Conservation (phyloP, 257 asterid species). For the Anisodus tanguticus region DNA sequence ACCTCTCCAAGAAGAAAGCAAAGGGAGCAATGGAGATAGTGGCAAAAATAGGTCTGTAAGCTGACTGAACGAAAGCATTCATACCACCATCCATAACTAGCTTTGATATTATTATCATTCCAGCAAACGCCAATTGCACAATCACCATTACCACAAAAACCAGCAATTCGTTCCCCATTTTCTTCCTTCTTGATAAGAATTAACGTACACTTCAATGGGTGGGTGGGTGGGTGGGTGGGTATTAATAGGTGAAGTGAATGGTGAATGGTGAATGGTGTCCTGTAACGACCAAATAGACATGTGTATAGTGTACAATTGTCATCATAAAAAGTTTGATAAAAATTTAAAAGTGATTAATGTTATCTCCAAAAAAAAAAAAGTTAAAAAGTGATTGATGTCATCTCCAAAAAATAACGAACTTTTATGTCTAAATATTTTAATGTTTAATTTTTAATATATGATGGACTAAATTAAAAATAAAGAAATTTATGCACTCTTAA, state of each 20-base stretch:
- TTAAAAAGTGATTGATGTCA: not conserved
- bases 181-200: not conserved
- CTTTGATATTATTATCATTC: constrained; percentile 77
- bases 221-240: not conserved
- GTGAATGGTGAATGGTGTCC: not conserved
- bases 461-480: not conserved
- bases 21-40: constrained; percentile 61
- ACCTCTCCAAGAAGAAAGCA: constrained; percentile 84
- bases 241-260: not conserved
- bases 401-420: not conserved
- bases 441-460: not conserved
- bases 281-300: not conserved
- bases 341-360: not conserved
- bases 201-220: not conserved
- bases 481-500: not conserved
- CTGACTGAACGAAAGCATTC: constrained; percentile 83
- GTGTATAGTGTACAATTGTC: not conserved
- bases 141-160: constrained; percentile 61
- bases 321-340: not conserved
- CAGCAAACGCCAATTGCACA: constrained; percentile 81
- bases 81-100: constrained; percentile 89
- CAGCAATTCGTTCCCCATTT: constrained; percentile 50
- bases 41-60: constrained; percentile 80
- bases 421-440: not conserved
- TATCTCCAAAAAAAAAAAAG: not conserved